Evolutionary conservation across 768 basidiomycete species (phyloP), one percentile per base, ranked within the genome.

Genomic region (Amanita phalloides): DNA sequence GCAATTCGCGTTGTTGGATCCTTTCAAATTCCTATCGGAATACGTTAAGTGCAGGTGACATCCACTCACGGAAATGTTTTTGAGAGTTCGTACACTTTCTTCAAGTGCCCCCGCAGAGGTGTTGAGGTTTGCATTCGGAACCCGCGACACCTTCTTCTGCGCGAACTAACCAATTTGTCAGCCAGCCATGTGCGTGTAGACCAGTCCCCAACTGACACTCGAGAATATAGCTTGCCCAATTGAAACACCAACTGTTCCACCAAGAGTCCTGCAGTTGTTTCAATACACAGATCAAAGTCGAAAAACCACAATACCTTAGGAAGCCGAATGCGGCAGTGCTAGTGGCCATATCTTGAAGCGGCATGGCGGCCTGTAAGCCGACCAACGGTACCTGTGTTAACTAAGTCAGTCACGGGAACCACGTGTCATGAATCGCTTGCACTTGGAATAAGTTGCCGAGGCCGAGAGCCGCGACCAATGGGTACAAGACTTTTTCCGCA

Each of bases 341-440:
- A 1, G 89, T 89, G 2, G 89, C 87, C 87, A 91, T 89, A 56
- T 91, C 87, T 58, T 81, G 82, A 13, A 88, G 59, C 0, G 90
- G 90, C 89, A 93, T 93, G 0, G 89, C 83, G 1, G 88, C 86
- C 66, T 92, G 90, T 11, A 92, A 66, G 11, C 74, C 85, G 47
- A 90, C 79, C 6, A 89, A 65, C 0, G 86, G 87, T 4, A 72
- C 71, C 79, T 83, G 58, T 39, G 50, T 28, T 20, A 55, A 33
- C 55, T 37, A 54, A 13, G 23, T 30, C 6, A 49, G 33, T 26
- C n/a, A 23, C n/a, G n/a, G 10, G n/a, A 49, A 17, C 14, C 42
- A 13, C 57, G 17, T n/a, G 11, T 35, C n/a, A 49, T 11, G n/a
- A 23, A 25, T 13, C 17, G 2, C 20, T 60, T 62, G 36, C 57